Evolutionary conservation across 1,284 basidiomycete genomes (phyloP), one percentile per base, ranked within the genome.

Genomic region (Cystobasidium pallidum): DNA sequence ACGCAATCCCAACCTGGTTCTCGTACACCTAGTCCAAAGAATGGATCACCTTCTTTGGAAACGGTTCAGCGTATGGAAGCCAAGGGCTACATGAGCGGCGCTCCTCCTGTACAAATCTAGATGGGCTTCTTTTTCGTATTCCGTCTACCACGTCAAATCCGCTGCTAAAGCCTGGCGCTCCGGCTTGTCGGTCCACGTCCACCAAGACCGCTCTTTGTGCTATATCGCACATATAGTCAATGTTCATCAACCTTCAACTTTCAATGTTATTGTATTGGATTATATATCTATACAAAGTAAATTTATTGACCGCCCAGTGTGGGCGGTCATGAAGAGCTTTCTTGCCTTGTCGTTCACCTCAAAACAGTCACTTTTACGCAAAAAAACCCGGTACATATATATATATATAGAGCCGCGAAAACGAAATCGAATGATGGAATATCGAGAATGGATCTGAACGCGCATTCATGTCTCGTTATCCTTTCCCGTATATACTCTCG

Each of bases 21-120:
- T 1, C 26, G 68, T 4, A 71, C 68, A n/a, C 68, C 68, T 13
- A 54, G 47, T 17, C 68, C 68, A 7, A 64, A 45, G 59, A 63
- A 63, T 32, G 30, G 26, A 30, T 63, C 59, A 10, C 68, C 68
- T 47, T 39, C 47, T 0, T 34, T 71, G 28, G 68, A 71, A 49
- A 64, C 45, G 3, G 61, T 71, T 36, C 45, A 59, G 13, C 59
- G 68, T 8, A 71, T 71, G 68, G 67, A 70, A 34, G 26, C 34
- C 19, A 57, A 71, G 21, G 68, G 68, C 32, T 71, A 54, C 24
- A 63, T 71, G 59, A 52, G 26, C 51, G 68, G 68, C 34, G 61
- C 68, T 39, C 68, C 59, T n/a, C 47, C 52, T 39, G 68, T 71
- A 24, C 47, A 64, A n/a, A 71, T 71, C 28, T 71, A 64, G 15